Percentiles rank a stretch among this genome's conserved stretches.
These are phyloP conservation scores for Botrytis galanthina DNA, from an alignment of 2,329 filamentous ascomycete species.

Conservation along the genomic window DNA sequence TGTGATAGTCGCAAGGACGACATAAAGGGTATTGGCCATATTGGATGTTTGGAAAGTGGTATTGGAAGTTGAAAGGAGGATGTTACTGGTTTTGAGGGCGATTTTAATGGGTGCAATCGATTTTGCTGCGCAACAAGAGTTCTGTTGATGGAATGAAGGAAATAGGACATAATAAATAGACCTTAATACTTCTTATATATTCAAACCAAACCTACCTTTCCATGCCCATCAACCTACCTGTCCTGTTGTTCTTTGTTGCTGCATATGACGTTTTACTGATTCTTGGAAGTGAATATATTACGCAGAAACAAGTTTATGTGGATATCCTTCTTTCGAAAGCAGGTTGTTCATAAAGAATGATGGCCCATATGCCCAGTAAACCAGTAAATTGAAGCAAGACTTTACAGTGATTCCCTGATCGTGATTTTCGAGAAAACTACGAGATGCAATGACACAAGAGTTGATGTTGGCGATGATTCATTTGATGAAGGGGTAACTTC, in stretches of 20 bases:
- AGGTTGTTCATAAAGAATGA: background rate
- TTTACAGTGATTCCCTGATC: background rate
- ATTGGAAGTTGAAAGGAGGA: background rate
- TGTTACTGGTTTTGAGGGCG: background rate
- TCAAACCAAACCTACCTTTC: background rate
- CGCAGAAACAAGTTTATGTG: constrained; percentile 9
- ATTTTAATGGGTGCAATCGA: background rate
- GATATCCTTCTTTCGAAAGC: background rate
- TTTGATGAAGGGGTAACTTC: constrained; percentile 1
- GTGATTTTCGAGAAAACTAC: too few relatives aligned
- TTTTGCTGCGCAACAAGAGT: background rate
- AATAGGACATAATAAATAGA: background rate
- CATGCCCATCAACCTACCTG: background rate
- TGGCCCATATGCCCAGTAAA: background rate
- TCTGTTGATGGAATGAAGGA: background rate
- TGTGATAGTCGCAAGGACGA: constrained; percentile 37
- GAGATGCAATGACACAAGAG: background rate
- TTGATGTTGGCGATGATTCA: background rate
- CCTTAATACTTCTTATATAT: background rate
- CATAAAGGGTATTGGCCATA: constrained; percentile 28
- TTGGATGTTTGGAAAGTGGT: background rate
- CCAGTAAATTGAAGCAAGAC: background rate
- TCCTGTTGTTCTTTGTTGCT: background rate
- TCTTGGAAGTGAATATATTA: constrained; percentile 17
- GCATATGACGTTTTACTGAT: constrained; percentile 16